Evolutionary conservation across 75 land plant genomes (phyloP), one percentile per base, ranked within the genome.

Genomic region (Pseudotsuga menziesii): DNA sequence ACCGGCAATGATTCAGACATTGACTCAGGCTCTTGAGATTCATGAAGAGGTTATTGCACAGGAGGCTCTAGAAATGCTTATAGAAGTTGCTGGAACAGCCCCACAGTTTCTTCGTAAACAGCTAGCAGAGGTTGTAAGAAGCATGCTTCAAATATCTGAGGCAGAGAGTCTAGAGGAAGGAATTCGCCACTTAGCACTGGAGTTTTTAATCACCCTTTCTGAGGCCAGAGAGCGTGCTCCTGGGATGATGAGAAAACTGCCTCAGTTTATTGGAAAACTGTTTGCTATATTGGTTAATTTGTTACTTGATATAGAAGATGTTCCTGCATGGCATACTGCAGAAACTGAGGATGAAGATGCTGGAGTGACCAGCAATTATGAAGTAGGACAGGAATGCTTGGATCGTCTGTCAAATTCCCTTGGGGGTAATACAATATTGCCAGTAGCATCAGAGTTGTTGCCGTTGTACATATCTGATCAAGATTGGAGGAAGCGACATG

Each of bases 21-120:
- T 80, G 56, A 78, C 39, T 61, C 32, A 17, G 29, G 82, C 82
- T 48, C 82, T 80, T 27, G 77, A 80, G 52, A 29, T 52, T 39
- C 32, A 80, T 25, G 82, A 80, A 39, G 82, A 80, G 57, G 82
- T 58, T 56, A 54, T 82, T 57, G 82, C 81, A 55, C 82, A 80
- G 58, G 82, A 80, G 69, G 82, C 82, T 26, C 81, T 80, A 35
- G 82, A 80, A 82, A 80, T 80, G 82, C 80, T 80, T 29, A 80
- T 80, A 14, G 82, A 80, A 22, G 55, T 80, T 26, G 82, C 82
- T 48, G 82, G 81, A 61, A 57, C 82, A 61, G 82, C 80, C 25
- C 82, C 82, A 41, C 80, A 82, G 67, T 80, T 80, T 58, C 19
- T 80, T 32, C 56, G 81, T 44, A 78, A 63, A 48, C 82, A 80